These are phyloP conservation scores for Yamadazyma taylorii DNA, from an alignment of 1,139 yeast genomes.

Conservation along the genomic window DNA sequence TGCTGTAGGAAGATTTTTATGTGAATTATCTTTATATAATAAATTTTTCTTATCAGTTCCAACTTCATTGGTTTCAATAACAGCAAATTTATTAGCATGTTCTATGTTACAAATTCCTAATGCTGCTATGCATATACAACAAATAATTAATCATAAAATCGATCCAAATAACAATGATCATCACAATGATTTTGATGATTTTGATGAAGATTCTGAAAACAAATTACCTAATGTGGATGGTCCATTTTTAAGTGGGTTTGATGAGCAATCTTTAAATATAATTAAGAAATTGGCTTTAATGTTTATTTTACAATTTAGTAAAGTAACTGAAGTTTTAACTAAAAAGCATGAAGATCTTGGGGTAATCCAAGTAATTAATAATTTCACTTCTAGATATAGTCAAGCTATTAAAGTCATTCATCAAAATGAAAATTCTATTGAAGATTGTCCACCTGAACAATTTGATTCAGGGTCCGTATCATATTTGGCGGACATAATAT, in stretches of 20 bases:
- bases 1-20: slow-evolving; percentile 63
- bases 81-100: slow-evolving; percentile 73
- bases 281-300: slow-evolving; percentile 47
- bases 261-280: slow-evolving; percentile 37
- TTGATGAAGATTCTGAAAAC: slow-evolving; percentile 31
- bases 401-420: slow-evolving; percentile 26
- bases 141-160: slow-evolving; percentile 22
- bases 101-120: slow-evolving; percentile 54
- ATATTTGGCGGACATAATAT: slow-evolving; percentile 26
- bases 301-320: slow-evolving; percentile 45
- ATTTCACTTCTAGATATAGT: slow-evolving; percentile 29
- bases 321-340: slow-evolving; percentile 54
- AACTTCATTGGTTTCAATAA: slow-evolving; percentile 62
- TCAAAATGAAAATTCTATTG: slow-evolving; percentile 23
- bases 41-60: slow-evolving; percentile 62
- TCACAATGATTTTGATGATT: slow-evolving; percentile 12
- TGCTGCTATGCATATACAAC: slow-evolving; percentile 31
- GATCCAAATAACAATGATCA: neutral
- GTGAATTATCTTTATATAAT: slow-evolving; percentile 77
- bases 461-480: slow-evolving; percentile 19
- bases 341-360: slow-evolving; percentile 52
- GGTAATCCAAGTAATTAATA: slow-evolving; percentile 39
- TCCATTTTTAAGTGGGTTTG: slow-evolving; percentile 56
- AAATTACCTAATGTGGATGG: slow-evolving; percentile 42
- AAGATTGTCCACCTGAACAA: slow-evolving; percentile 14